Percentiles rank a stretch among this genome's conserved stretches.
Conservation (phyloP, 75 land plant species). For the Sequoia sempervirens region DNA sequence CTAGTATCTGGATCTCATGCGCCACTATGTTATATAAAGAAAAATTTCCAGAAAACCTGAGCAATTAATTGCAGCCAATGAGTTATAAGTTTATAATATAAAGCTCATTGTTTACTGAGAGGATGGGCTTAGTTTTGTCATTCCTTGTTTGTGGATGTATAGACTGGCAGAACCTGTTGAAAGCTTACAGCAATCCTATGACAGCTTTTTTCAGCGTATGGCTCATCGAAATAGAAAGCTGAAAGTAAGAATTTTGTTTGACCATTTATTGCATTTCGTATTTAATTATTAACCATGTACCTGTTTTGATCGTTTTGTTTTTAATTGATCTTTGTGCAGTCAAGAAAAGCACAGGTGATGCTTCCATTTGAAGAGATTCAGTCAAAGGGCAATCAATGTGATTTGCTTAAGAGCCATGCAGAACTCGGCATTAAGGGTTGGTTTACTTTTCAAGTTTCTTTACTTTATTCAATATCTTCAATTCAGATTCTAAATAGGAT, state of each 20-base stretch:
- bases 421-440: neutral
- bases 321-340: neutral
- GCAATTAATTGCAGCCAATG: neutral
- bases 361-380: neutral
- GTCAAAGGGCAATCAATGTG: neutral
- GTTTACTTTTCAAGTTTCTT: neutral
- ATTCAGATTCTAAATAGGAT: neutral
- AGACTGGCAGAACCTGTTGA: slow-evolving; percentile 62
- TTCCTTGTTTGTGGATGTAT: neutral
- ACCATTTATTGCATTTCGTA: neutral
- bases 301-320: slow-evolving; percentile 3
- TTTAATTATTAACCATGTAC: slow-evolving; percentile 17
- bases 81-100: neutral
- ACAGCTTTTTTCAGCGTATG: slow-evolving; percentile 54
- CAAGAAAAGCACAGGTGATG: neutral
- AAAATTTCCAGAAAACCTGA: neutral
- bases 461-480: neutral
- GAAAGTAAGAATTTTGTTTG: slow-evolving; percentile 24
- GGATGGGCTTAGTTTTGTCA: neutral
- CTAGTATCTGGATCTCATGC: neutral
- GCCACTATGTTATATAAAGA: neutral
- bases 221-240: slow-evolving; percentile 33
- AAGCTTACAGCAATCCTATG: slow-evolving; percentile 58
- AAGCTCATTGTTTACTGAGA: neutral
- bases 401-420: neutral